These are phyloP conservation scores for Reutealis trisperma DNA, from an alignment of 345 rosid species.

Conservation along the genomic window DNA sequence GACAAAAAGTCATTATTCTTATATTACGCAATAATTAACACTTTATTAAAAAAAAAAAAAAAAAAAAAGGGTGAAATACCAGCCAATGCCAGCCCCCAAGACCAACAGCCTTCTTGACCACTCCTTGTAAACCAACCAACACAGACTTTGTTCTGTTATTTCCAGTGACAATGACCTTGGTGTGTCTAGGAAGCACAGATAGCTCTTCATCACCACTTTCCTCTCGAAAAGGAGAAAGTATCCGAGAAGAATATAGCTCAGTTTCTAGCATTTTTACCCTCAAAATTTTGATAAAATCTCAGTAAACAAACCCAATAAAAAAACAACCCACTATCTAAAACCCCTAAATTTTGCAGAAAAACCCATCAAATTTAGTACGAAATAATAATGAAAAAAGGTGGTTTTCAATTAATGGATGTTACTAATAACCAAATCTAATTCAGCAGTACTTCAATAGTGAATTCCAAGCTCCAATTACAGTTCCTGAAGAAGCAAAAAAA, in stretches of 20 bases:
- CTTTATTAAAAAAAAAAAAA: not conserved
- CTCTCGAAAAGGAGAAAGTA: constrained; percentile 52
- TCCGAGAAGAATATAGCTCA: constrained; percentile 45
- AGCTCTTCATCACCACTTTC: constrained; percentile 74
- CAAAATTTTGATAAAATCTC: not conserved
- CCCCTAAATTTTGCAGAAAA: not conserved
- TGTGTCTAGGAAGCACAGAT: constrained; percentile 69
- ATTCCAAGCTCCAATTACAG: constrained; percentile 21
- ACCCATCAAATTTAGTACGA: constrained; percentile 9
- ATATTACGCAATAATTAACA: not conserved
- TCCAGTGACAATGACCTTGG: constrained; percentile 69
- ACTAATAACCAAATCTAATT: not conserved
- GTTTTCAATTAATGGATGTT: constrained; percentile 2
- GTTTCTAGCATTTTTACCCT: constrained; percentile 44
- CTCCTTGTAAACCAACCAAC: constrained; percentile 68
- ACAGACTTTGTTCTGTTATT: constrained; percentile 73
- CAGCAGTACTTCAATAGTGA: not conserved
- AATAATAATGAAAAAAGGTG: not conserved
- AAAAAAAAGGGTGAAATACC: constrained; percentile 30
- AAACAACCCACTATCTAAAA: constrained; percentile 2
- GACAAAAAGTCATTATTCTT: not conserved
- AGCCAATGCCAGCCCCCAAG: constrained; percentile 90
- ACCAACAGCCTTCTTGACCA: constrained; percentile 76
- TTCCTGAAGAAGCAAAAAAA: constrained; percentile 24
- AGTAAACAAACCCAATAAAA: not conserved